Percentiles rank a stretch among this genome's conserved stretches.
Conservation (phyloP, 352 stramenopile genomes). For the Pythium grandisporangium region DNA sequence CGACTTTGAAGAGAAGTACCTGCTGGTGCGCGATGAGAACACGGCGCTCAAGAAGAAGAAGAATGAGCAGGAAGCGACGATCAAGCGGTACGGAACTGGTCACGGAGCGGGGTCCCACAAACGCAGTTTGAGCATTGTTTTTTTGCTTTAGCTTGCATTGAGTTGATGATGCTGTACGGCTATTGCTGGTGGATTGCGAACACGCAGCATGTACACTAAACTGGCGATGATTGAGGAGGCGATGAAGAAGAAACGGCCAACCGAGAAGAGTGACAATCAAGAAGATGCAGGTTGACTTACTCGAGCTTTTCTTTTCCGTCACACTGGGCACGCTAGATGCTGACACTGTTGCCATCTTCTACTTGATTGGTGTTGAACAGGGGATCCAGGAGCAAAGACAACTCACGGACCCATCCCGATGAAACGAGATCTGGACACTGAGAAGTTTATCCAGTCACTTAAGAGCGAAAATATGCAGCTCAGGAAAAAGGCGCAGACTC, state of each 20-base stretch:
- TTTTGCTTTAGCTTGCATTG: too few relatives aligned
- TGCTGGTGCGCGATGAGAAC: conserved; percentile 80
- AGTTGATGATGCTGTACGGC: background rate
- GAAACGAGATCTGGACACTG: conserved; percentile 62
- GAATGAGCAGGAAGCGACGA: conserved; percentile 87
- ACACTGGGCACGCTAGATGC: too few relatives aligned
- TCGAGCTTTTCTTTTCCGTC: too few relatives aligned
- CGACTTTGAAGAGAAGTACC: conserved; percentile 81
- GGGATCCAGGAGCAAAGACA: background rate
- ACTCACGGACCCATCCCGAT: conserved; percentile 8
- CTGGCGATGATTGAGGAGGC: conserved; percentile 82
- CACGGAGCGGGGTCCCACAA: too few relatives aligned
- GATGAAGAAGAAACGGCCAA: conserved; percentile 63
- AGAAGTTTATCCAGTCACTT: conserved; percentile 74
- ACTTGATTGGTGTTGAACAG: too few relatives aligned
- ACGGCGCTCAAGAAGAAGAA: conserved; percentile 85
- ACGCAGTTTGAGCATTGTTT: too few relatives aligned
- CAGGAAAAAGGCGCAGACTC: conserved; percentile 60
- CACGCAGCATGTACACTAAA: conserved; percentile 80
- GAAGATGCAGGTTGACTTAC: conserved; percentile 27
- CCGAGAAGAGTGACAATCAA: conserved; percentile 41
- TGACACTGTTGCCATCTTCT: too few relatives aligned
- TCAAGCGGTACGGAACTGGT: conserved; percentile 71
- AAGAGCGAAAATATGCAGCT: conserved; percentile 67
- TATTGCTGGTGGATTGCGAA: background rate